Percentiles rank a stretch among this genome's conserved stretches.
These are phyloP conservation scores for Helicocarpus griseus DNA, from an alignment of 2,329 filamentous ascomycete genomes.

Conservation along the genomic window DNA sequence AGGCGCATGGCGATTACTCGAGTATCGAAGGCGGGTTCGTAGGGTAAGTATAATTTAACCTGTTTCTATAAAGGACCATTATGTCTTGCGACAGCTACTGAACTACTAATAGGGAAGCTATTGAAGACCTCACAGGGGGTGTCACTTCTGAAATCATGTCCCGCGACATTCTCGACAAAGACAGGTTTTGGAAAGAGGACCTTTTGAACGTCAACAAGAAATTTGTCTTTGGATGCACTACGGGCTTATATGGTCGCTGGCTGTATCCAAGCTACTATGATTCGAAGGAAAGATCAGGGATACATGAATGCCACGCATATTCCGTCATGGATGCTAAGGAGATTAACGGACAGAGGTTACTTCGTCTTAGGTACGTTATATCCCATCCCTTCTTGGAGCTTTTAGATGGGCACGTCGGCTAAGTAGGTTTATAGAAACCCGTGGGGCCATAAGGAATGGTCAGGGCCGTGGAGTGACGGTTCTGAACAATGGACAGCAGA, in stretches of 20 bases:
- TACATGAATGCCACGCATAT: slow-evolving; percentile 44
- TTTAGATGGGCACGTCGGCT: background rate
- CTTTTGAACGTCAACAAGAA: slow-evolving; percentile 70
- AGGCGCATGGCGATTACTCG: slow-evolving; percentile 70
- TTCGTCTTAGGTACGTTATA: slow-evolving; percentile 47
- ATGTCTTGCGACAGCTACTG: slow-evolving; percentile 3
- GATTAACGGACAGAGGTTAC: slow-evolving; percentile 51
- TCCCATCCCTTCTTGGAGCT: slow-evolving; percentile 1
- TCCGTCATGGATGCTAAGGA: slow-evolving; percentile 52
- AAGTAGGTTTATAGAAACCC: slow-evolving; percentile 50
- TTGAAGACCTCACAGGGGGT: slow-evolving; percentile 49
- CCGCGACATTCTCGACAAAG: slow-evolving; percentile 49
- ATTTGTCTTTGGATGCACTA: slow-evolving; percentile 47
- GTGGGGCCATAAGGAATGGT: slow-evolving; percentile 75
- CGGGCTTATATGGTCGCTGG: slow-evolving; percentile 38
- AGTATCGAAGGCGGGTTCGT: slow-evolving; percentile 67
- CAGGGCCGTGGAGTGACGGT: slow-evolving; percentile 71
- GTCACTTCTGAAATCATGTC: slow-evolving; percentile 39
- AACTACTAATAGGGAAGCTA: slow-evolving; percentile 37
- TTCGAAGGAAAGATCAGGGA: slow-evolving; percentile 31
- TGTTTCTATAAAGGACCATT: background rate
- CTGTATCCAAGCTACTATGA: slow-evolving; percentile 26
- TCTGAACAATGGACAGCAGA: slow-evolving; percentile 77
- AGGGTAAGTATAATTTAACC: slow-evolving; percentile 32
- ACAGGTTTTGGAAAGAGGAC: slow-evolving; percentile 76